A percentile compares a stretch with the other conserved stretches of the same genome.
Evolutionary conservation across 2,329 filamentous ascomycete genomes (phyloP).

Genomic region (Trichoderma koningiopsis): DNA sequence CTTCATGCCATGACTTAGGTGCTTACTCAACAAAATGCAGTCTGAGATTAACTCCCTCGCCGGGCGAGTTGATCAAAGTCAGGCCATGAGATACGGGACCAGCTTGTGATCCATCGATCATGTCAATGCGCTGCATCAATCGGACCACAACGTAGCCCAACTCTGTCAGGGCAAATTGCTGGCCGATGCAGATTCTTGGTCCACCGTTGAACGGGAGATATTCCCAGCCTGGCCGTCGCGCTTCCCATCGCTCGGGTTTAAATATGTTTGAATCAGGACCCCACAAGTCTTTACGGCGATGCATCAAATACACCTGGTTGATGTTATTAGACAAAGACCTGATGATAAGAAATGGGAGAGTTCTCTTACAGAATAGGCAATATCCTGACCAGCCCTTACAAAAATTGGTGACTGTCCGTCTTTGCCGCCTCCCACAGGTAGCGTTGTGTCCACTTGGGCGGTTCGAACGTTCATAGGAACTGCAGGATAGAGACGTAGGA

Average conservation of each 20-base stretch:
- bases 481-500: conserved; percentile 32
- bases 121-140: conserved; percentile 31
- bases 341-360: background rate
- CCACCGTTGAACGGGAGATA: conserved; percentile 36
- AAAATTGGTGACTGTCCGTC: conserved; percentile 52
- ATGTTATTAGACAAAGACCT: background rate
- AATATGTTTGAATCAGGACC: conserved; percentile 44
- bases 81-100: conserved; percentile 30
- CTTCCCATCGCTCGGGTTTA: conserved; percentile 45
- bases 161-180: conserved; percentile 35
- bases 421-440: conserved; percentile 54
- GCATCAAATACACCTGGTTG: conserved; percentile 38
- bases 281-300: conserved; percentile 43
- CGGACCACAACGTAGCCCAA: conserved; percentile 32
- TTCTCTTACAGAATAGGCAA: conserved; percentile 40
- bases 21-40: conserved; percentile 28
- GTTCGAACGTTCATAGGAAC: conserved; percentile 33
- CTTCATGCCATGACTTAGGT: background rate
- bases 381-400: conserved; percentile 49
- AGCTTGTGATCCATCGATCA: conserved; percentile 28
- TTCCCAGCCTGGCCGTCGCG: conserved; percentile 33
- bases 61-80: conserved; percentile 31
- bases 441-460: conserved; percentile 45
- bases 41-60: conserved; percentile 30
- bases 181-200: conserved; percentile 36